Base-by-base conservation (phyloP, 306 rosid species). In the Malus asiatica region DNA sequence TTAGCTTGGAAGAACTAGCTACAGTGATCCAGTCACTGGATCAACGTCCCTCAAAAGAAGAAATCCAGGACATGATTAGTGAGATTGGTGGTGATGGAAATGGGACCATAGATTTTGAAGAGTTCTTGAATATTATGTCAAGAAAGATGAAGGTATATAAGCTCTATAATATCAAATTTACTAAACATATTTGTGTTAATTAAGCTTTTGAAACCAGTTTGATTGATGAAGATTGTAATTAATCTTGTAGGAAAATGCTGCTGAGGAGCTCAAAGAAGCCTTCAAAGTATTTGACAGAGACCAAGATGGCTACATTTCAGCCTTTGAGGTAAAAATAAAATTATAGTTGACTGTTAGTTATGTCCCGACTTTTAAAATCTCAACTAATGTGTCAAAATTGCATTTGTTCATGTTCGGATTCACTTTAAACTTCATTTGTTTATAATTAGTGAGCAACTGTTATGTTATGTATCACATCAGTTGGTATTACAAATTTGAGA, bases 201-300 rank as follows among this genome's bases (percentile, higher is more conserved):
- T 20, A 5, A 52, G 45, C 15, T 19, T n/a, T 70, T 29, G n/a
- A 19, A 66, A 20, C 27, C 70, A 4, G 38, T 60, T 61, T 9
- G 18, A 0, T 32, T 23, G 40, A 79, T 3, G 6, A 23, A 23
- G 42, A 58, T 12, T 13, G 33, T 52, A 57, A 35, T 15, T 63
- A 8, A 51, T 53, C 18, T 57, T 5, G 2, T n/a, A 86, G 90
- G 90, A 81, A 72, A 84, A 77, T 67, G 83, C 73, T 30, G 71
- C 81, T 2, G 98, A 90, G 83, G 98, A 93, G 77, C 86, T 89
- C 13, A 93, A 83, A 83, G 96, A 90, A 74, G 91, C 96, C 27
- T 93, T 93, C 79, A 89, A 90, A 87, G 95, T 93, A 27, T 89
- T 93, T 75, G 96, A 93, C 65, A 89, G 93, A 48, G 86, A 93